Base-by-base conservation (phyloP, 805 yeast species). In the Grigorovia transvaalensis region DNA sequence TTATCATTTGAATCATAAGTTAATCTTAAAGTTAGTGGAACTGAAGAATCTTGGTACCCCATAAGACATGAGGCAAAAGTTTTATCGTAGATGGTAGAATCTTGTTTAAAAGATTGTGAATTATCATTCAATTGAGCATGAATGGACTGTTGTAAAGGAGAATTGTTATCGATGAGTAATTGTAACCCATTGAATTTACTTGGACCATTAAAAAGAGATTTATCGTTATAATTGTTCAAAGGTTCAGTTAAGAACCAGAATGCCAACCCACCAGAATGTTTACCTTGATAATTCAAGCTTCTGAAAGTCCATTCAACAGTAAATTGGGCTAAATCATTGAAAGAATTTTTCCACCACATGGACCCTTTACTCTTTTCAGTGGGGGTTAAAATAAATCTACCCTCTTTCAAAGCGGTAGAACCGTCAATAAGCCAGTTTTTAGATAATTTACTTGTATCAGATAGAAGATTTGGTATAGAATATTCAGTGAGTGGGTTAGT, bases 41-140 rank as follows among this genome's bases (percentile, higher is more conserved):
- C 86, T 55, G 79, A 79, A 0, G 88, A 79, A 59, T 80, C 82
- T 64, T 84, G 83, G 58, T 78, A 85, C 12, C 73, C 71, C 58
- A 81, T 64, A 17, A 71, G 65, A 68, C 88, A 83, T 11, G 78
- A 72, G 0, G 84, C 85, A 57, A 82, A 71, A 0, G 80, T 63
- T 43, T 60, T 54, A 1, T 64, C 62, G 51, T 71, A 68, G 7
- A 70, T 60, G 17, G 42, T 3, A 12, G 42, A 38, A 38, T 38
- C 42, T 15, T 38, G 42, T 8, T 57, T 58, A 9, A 70, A 62
- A 12, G 63, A 64, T 29, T 67, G 66, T 0, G 78, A 53, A 0
- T 85, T 85, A 64, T 85, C 91, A 58, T 77, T 80, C 53, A 79
- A 69, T 55, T 73, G 81, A 4, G 81, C 80, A 61, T 79, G 79